These are phyloP conservation scores for Tolypocladium tundrense DNA, from an alignment of 2,329 filamentous ascomycete species.

Conservation along the genomic window DNA sequence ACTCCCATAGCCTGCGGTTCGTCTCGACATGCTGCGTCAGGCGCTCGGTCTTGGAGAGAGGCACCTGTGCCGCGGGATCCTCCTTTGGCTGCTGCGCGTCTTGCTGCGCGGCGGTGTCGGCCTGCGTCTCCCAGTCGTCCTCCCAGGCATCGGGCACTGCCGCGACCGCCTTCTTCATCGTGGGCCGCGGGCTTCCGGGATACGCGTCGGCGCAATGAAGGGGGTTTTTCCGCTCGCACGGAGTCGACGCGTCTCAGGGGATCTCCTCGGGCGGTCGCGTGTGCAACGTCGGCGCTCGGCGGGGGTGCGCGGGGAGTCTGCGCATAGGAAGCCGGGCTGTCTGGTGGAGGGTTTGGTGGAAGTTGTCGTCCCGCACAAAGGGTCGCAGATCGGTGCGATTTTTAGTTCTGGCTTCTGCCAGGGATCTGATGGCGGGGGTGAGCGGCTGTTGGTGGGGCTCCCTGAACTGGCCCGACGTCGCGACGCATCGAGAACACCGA, in stretches of 20 bases:
- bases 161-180: constrained; percentile 33
- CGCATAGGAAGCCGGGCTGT: not conserved
- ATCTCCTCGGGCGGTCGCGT: not conserved
- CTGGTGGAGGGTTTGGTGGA: not conserved
- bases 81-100: constrained; percentile 22
- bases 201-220: not conserved
- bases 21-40: constrained; percentile 71
- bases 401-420: not conserved
- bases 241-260: not conserved
- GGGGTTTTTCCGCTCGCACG: not conserved
- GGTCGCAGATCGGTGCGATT: not conserved
- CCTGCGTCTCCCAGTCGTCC: constrained; percentile 77
- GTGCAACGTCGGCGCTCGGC: constrained; percentile 1
- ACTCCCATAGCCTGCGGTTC: constrained; percentile 80
- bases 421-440: not conserved
- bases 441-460: not conserved
- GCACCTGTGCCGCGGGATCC: constrained; percentile 21
- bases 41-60: constrained; percentile 63
- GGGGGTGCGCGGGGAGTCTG: not conserved
- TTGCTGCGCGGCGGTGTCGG: constrained; percentile 44
- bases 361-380: not conserved
- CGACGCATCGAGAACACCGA: not conserved
- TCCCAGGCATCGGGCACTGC: constrained; percentile 75
- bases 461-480: not conserved
- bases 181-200: constrained; percentile 17